These are phyloP conservation scores for Paramecium sexaurelia DNA, from an alignment of 73 alveolate species.

Conservation along the genomic window DNA sequence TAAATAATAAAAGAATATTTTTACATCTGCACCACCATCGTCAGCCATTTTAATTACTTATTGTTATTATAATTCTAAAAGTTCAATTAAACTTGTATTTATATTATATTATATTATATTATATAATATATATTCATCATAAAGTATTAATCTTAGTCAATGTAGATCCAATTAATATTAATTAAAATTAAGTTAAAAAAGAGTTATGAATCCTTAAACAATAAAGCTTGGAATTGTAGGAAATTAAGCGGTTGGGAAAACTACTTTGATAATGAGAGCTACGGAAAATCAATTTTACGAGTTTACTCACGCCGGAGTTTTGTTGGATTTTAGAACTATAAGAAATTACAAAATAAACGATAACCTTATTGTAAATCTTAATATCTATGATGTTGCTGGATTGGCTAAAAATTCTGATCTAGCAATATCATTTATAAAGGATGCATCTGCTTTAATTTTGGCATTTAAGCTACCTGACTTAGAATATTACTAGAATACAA, in stretches of 20 bases:
- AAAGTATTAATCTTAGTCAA: too few relatives aligned
- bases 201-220: not conserved
- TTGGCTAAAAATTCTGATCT: not conserved
- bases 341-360: not conserved
- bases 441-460: not conserved
- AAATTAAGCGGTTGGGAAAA: not conserved
- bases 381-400: not conserved
- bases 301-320: not conserved
- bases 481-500: not conserved
- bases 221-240: not conserved
- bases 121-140: too few relatives aligned
- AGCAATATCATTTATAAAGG: conserved; percentile 17
- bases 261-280: not conserved
- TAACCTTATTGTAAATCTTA: not conserved
- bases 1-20: not conserved
- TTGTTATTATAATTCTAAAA: not conserved
- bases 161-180: too few relatives aligned
- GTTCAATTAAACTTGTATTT: not conserved
- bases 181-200: too few relatives aligned
- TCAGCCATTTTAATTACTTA: conserved; percentile 26
- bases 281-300: not conserved
- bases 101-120: too few relatives aligned
- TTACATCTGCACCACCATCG: conserved; percentile 62
- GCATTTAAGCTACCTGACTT: not conserved
- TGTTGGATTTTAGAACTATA: not conserved